Conservation (phyloP, 1,284 basidiomycete genomes). For the Cryptococcus sp. region DNA sequence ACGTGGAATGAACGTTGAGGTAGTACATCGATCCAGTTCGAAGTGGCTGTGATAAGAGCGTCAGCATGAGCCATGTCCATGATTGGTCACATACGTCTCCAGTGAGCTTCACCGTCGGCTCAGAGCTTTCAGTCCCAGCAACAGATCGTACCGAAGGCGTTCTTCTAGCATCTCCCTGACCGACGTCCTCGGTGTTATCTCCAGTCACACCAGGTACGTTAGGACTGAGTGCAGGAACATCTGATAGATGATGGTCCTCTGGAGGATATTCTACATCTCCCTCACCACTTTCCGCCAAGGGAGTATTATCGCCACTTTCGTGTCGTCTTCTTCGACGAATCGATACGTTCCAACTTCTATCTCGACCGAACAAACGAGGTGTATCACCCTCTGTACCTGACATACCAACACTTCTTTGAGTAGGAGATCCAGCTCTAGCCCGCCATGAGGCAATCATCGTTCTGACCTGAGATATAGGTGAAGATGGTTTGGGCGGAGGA, state of each 20-base stretch:
- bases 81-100: conserved; percentile 52
- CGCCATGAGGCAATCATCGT: conserved; percentile 72
- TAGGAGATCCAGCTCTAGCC: conserved; percentile 19
- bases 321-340: conserved; percentile 59
- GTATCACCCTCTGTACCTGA: conserved; percentile 29
- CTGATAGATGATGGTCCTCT: too few relatives aligned
- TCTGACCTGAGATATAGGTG: conserved; percentile 53
- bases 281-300: conserved; percentile 29
- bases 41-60: conserved; percentile 54
- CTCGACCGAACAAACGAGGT: conserved; percentile 23
- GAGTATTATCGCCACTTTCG: conserved; percentile 48
- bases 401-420: conserved; percentile 59
- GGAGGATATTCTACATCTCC: conserved; percentile 3
- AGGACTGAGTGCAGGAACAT: too few relatives aligned
- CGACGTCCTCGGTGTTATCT: neutral
- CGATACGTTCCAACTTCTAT: conserved; percentile 56
- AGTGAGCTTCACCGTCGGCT: conserved; percentile 17
- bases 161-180: neutral
- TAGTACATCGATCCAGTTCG: conserved; percentile 80
- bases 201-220: neutral
- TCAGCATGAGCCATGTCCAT: conserved; percentile 8
- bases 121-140: conserved; percentile 47
- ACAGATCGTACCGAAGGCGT: conserved; percentile 20
- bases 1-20: conserved; percentile 69
- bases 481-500: conserved; percentile 24